Evolutionary conservation across 805 yeast genomes (phyloP).

Genomic region (Kazachstania martiniae): DNA sequence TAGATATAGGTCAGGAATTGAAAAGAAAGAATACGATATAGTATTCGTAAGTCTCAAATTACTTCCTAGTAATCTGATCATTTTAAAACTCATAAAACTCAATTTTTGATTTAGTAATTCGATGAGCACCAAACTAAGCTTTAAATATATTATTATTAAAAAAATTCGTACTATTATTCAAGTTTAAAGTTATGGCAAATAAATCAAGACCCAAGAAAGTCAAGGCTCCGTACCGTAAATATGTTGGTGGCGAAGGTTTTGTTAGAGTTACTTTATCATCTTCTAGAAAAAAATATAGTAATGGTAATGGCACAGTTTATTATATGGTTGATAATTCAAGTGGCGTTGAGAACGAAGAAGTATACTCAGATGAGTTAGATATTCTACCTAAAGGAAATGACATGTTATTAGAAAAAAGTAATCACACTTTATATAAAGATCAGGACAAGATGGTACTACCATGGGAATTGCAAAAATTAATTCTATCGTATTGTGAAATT

Average conservation of each 20-base stretch:
- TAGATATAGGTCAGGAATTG: too few relatives aligned
- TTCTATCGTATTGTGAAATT: conserved; percentile 21
- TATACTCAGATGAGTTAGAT: not conserved
- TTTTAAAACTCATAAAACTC: too few relatives aligned
- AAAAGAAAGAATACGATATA: too few relatives aligned
- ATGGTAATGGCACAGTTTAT: conserved; percentile 1
- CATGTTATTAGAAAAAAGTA: too few relatives aligned
- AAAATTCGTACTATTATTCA: too few relatives aligned
- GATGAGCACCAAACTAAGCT: too few relatives aligned
- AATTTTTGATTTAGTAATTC: too few relatives aligned
- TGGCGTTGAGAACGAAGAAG: not conserved
- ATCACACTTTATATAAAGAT: not conserved
- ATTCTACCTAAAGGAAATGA: too few relatives aligned
- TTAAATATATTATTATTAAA: not conserved
- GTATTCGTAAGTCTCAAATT: too few relatives aligned
- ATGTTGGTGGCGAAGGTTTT: conserved; percentile 40
- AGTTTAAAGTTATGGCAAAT: conserved; percentile 87
- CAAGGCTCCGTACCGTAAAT: conserved; percentile 69
- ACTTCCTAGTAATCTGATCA: too few relatives aligned
- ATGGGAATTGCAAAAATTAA: conserved; percentile 36
- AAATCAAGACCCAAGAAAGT: conserved; percentile 78
- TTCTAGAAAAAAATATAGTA: not conserved
- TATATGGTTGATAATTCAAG: not conserved
- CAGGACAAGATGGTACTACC: conserved; percentile 29
- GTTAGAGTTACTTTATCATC: conserved; percentile 4